Conservation (phyloP, 352 stramenopile species). For the Phytophthora nicotianae region DNA sequence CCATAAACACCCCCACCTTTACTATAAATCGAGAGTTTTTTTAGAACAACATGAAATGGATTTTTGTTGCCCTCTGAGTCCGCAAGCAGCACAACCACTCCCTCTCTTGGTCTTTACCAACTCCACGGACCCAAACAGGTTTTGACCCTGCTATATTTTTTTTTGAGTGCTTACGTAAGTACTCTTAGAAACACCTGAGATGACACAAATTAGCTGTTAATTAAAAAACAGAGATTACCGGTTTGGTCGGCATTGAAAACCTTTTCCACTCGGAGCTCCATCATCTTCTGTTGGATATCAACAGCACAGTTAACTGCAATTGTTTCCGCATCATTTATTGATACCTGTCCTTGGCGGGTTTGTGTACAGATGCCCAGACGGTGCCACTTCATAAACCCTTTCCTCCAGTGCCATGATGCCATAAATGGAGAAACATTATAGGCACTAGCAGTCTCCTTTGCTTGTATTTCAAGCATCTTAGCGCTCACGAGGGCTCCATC, state of each 20-base stretch:
- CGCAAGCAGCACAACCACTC: too few species aligned
- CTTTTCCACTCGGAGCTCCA: not conserved
- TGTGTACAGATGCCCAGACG: not conserved
- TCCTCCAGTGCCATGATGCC: not conserved
- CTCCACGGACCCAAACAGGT: too few species aligned
- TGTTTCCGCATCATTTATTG: not conserved
- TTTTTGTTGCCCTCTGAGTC: too few species aligned
- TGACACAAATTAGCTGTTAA: too few species aligned
- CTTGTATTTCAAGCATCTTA: not conserved
- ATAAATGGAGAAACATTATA: slow-evolving; percentile 2
- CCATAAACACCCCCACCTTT: too few species aligned
- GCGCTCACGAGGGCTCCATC: not conserved
- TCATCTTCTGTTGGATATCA: slow-evolving; percentile 4
- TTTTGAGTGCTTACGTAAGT: too few species aligned
- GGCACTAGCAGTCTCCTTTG: not conserved
- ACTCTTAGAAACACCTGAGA: too few species aligned
- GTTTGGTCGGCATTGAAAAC: not conserved
- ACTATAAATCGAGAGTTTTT: too few species aligned
- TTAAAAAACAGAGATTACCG: not conserved
- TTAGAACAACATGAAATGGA: too few species aligned
- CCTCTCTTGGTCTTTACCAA: too few species aligned
- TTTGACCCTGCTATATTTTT: too few species aligned
- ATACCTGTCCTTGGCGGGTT: not conserved
- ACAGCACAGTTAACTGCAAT: not conserved
- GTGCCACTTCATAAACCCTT: slow-evolving; percentile 3